Percentiles rank a stretch among this genome's conserved stretches.
phyloP scores from a whole-genome alignment of 2,329 filamentous ascomycete species.

The Mycocentrospora acerina region DNA sequence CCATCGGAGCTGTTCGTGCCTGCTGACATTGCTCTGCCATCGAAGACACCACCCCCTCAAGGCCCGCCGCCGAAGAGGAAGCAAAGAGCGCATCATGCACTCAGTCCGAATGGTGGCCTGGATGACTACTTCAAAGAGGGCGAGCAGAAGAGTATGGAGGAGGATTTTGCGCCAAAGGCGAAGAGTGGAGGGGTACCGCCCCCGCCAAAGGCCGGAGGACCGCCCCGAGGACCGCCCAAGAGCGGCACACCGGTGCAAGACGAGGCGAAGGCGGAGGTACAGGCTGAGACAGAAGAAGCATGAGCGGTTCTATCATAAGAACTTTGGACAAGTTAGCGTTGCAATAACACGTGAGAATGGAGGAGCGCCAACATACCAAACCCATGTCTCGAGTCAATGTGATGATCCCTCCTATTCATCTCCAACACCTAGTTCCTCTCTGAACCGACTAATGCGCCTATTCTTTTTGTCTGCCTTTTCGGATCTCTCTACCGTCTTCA shows the following conservation, averaged over 20 bases:
- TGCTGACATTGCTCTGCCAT: slow-evolving; percentile 46
- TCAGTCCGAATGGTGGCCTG: slow-evolving; percentile 33
- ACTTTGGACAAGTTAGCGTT: slow-evolving; percentile 4
- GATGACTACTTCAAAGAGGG: slow-evolving; percentile 51
- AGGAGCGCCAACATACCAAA: slow-evolving; percentile 13
- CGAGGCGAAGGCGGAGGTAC: slow-evolving; percentile 1
- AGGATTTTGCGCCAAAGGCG: slow-evolving; percentile 40
- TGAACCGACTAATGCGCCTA: slow-evolving; percentile 32
- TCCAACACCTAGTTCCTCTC: slow-evolving; percentile 29
- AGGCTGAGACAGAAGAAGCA: slow-evolving; percentile 9
- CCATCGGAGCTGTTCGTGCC: slow-evolving; percentile 47
- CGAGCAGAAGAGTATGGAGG: slow-evolving; percentile 47
- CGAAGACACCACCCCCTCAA: slow-evolving; percentile 35
- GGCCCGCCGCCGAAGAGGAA: slow-evolving; percentile 31
- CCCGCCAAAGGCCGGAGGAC: slow-evolving; percentile 39
- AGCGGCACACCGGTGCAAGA: slow-evolving; percentile 26
- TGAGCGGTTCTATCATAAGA: slow-evolving; percentile 2
- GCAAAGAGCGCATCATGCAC: slow-evolving; percentile 36
- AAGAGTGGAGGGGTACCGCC: slow-evolving; percentile 36
- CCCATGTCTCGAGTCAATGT: neutral
- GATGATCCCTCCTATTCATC: slow-evolving; percentile 11
- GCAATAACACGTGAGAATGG: neutral
- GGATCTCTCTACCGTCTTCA: slow-evolving; percentile 8
- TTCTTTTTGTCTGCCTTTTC: slow-evolving; percentile 21
- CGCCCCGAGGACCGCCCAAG: slow-evolving; percentile 37